Evolutionary conservation across 2,329 filamentous ascomycete genomes (phyloP).

Genomic region (Venturiaceae sp.): DNA sequence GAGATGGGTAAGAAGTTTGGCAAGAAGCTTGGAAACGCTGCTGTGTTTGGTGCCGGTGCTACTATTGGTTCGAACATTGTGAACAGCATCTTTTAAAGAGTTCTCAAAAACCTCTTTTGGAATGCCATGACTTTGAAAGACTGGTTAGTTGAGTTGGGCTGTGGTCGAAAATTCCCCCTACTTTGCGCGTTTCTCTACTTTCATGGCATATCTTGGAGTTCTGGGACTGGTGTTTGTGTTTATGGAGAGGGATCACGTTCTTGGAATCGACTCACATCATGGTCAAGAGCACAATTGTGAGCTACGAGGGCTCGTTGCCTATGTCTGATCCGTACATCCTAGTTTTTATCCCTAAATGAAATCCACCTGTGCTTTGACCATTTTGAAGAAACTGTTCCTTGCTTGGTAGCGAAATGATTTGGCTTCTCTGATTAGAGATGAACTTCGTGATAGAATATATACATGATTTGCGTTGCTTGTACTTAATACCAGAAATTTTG

Average conservation of each 20-base stretch:
- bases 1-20: constrained; percentile 89
- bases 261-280: no score
- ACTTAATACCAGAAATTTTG: no score
- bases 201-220: background rate
- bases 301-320: background rate
- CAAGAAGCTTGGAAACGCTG: constrained; percentile 80
- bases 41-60: constrained; percentile 88
- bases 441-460: no score
- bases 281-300: no score
- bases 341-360: background rate
- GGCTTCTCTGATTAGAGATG: no score
- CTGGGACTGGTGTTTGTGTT: background rate
- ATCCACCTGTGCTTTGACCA: no score
- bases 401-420: no score
- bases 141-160: background rate
- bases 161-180: background rate
- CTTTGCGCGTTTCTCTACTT: no score
- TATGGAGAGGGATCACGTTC: no score
- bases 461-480: no score
- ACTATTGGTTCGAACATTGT: constrained; percentile 85
- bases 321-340: background rate
- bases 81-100: constrained; percentile 70
- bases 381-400: no score
- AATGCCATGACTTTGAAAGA: no score
- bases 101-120: background rate